Base-by-base conservation (phyloP, 2,329 filamentous ascomycete genomes). In the Diaporthe velutina region DNA sequence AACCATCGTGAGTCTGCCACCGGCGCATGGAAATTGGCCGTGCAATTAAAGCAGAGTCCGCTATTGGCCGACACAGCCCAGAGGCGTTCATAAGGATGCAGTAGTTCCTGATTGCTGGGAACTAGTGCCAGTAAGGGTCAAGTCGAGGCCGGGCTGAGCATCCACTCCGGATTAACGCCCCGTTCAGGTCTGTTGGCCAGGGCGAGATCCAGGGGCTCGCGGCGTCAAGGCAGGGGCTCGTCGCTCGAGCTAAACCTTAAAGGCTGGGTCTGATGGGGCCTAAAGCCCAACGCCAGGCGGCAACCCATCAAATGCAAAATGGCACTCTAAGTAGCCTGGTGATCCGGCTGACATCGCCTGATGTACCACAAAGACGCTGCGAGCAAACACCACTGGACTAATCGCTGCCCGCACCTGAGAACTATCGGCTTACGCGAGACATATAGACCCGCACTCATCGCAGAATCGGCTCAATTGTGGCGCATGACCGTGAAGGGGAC, bases 221-320 rank as follows among this genome's bases (percentile, higher is more conserved):
- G 19, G 33, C 33, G 48, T 54, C 33, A 19, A 50, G 33, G 33
- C 64, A 68, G 64, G 48, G 64, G 64, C 35, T 13, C 45, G 17
- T 68, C 48, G 5, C 22, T 68, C 33, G 33, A 68, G 64, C 64
- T 68, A 68, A 68, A 68, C 64, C 64, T 68, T 68, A 68, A 68
- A 54, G 48, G 48, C 48, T 54, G 64, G 48, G 48, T 19, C 64
- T 54, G 64, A 54, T 40, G 64, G 64, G 48, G 35, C 64, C 45
- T 54, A 28, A 13, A 25, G 48, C 33, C 64, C 48, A 40, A 50
- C 61, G 30, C n/a, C 33, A 54, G 64, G 33, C 64, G 22, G 61
- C 45, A 67, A 45, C 61, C 7, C 30, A 33, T 68, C 22, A 19
- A 28, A 28, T 68, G 48, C 64, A 54, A 68, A 40, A 67, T 66